Conservation (phyloP, 2,329 filamentous ascomycete species). For the Ceratocystiopsis minuta region DNA sequence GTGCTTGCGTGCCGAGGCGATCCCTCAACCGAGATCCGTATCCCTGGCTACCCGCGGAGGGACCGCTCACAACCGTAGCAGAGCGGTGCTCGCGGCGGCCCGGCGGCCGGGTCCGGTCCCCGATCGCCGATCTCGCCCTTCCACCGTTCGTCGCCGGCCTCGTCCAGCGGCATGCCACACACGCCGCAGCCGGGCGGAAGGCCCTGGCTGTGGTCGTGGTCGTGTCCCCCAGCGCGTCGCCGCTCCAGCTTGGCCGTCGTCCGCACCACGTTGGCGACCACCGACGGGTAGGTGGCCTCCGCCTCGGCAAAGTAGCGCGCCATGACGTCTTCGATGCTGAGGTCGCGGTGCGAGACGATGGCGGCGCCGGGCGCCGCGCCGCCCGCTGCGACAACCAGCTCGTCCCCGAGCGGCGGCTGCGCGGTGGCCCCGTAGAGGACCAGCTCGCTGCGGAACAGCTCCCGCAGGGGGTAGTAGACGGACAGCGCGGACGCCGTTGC, state of each 20-base stretch:
- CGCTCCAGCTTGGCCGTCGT: constrained; percentile 68
- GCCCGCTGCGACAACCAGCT: neutral
- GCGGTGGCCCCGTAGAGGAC: constrained; percentile 42
- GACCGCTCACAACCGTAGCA: constrained; percentile 64
- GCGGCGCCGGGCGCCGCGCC: constrained; percentile 8
- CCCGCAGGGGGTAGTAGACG: constrained; percentile 66
- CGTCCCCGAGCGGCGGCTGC: constrained; percentile 27
- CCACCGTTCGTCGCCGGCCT: constrained; percentile 44
- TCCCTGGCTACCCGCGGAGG: constrained; percentile 25
- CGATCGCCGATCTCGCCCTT: constrained; percentile 38
- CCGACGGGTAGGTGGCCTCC: constrained; percentile 70
- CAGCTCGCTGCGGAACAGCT: constrained; percentile 70
- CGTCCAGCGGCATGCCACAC: constrained; percentile 50
- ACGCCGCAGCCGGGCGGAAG: constrained; percentile 34
- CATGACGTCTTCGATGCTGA: constrained; percentile 87
- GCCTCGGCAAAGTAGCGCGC: constrained; percentile 72
- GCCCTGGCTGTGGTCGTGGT: constrained; percentile 5
- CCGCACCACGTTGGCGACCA: constrained; percentile 87
- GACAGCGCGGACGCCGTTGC: constrained; percentile 11
- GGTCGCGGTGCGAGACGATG: constrained; percentile 50
- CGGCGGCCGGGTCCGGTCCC: constrained; percentile 5
- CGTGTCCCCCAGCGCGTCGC: neutral
- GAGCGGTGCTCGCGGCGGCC: constrained; percentile 20
- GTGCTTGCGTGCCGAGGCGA: too few relatives aligned
- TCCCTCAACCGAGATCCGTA: too few relatives aligned